Base-by-base conservation (phyloP, 2,329 filamentous ascomycete genomes). In the Botryotinia convoluta region DNA sequence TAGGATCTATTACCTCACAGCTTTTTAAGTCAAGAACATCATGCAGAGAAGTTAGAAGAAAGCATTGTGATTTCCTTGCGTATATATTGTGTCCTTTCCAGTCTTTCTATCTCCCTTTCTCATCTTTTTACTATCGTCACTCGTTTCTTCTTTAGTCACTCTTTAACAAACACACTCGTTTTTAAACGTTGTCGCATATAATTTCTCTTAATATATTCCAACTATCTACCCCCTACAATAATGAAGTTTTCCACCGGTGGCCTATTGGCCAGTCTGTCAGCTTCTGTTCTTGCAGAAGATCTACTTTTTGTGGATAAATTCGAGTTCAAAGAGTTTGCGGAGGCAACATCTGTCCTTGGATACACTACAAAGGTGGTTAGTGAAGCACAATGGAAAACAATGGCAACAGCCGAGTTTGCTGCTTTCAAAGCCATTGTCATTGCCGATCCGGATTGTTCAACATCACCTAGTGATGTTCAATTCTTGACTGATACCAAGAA, bases 391-490 rank as follows among this genome's bases (percentile, higher is more conserved):
- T 85, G 83, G 83, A 76, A 76, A 63, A 73, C 79, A 60, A 82
- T 84, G 80, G 83, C 80, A 12, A 82, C 83, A 3, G 79, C 79
- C 51, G 84, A 86, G 74, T 85, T 85, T 77, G 80, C 83, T 63
- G 79, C 81, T 72, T 86, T 82, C 82, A 84, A 83, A 77, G 84
- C 84, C 20, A 83, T 86, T 69, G 78, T 86, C 71, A 79, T 85
- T 54, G 81, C 83, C 10, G 84, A 86, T 74, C 74, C 74, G 35
- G 81, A 83, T 18, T 77, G 80, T 64, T 82, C 82, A 74, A 79
- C 78, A 12, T 76, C 77, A 68, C 76, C 78, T 22, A 74, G 71
- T 69, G 75, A 76, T 22, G 80, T 85, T 72, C 76, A 80, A 42
- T 83, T 84, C 72, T 78, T 85, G 16, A 79, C 82, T 44, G 80